These are phyloP conservation scores for Cymbopogon citratus DNA, from an alignment of 176 grass and related monocot genomes.

Conservation along the genomic window DNA sequence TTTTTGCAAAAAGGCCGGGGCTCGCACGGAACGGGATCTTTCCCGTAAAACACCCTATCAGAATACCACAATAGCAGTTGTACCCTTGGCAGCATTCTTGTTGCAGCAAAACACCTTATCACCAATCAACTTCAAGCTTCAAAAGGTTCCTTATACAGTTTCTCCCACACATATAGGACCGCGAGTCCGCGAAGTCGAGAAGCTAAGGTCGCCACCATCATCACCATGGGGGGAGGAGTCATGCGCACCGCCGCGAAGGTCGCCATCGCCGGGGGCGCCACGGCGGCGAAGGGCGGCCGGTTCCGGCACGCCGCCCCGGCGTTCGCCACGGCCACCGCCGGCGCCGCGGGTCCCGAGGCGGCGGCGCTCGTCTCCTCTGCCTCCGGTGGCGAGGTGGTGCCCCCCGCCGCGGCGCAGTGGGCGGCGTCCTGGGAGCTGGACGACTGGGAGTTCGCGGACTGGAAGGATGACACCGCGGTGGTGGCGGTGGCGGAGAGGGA, in stretches of 20 bases:
- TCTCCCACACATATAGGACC: background rate
- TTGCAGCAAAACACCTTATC: too few species aligned
- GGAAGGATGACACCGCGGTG: slow-evolving; percentile 31
- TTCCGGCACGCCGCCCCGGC: slow-evolving; percentile 32
- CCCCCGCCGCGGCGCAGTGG: slow-evolving; percentile 40
- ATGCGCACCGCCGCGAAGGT: slow-evolving; percentile 73
- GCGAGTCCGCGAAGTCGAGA: background rate
- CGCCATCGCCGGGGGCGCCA: slow-evolving; percentile 18
- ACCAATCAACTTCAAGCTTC: too few species aligned
- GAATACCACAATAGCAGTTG: too few species aligned
- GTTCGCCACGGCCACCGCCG: slow-evolving; percentile 28
- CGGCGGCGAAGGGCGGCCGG: slow-evolving; percentile 1
- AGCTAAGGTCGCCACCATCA: background rate
- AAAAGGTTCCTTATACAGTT: too few species aligned
- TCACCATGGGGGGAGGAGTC: slow-evolving; percentile 62
- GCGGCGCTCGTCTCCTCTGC: slow-evolving; percentile 41
- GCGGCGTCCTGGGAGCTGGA: slow-evolving; percentile 58
- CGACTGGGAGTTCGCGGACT: slow-evolving; percentile 68
- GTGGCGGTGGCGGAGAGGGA: slow-evolving; percentile 13
- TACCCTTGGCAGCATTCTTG: too few species aligned
- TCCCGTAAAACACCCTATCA: too few species aligned
- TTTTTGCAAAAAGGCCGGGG: too few species aligned
- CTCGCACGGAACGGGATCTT: too few species aligned
- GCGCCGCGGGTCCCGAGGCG: slow-evolving; percentile 8
- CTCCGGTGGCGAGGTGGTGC: slow-evolving; percentile 19